Evolutionary conservation across 106 monocot species (phyloP).

Genomic region (Dendrobium officinale): DNA sequence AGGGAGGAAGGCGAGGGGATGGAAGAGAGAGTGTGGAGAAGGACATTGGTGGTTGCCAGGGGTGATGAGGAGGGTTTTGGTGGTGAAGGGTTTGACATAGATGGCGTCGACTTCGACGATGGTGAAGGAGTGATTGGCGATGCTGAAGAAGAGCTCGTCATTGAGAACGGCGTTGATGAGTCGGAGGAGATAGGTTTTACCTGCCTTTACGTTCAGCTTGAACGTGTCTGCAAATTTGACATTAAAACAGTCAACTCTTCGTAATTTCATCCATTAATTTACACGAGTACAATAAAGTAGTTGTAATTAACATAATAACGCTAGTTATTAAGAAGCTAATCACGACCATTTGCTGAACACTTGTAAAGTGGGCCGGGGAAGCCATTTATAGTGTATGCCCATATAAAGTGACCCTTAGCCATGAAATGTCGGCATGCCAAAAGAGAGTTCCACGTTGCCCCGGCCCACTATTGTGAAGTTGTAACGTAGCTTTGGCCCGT

Average conservation of each 20-base stretch:
- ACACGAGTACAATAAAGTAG: no score
- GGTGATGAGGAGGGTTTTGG: conserved; percentile 25
- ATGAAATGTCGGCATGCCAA: conserved; percentile 55
- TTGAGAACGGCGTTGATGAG: conserved; percentile 57
- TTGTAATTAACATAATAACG: no score
- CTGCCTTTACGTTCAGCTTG: conserved; percentile 44
- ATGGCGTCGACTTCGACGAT: conserved; percentile 40
- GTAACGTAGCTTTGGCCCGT: conserved; percentile 44
- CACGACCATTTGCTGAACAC: conserved; percentile 17
- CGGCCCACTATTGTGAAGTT: conserved; percentile 42
- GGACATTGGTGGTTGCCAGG: conserved; percentile 53
- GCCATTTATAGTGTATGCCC: conserved; percentile 42
- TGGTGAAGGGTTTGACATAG: conserved; percentile 44
- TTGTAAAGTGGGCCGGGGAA: conserved; percentile 42
- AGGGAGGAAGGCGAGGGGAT: conserved; percentile 3
- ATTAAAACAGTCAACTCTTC: neutral
- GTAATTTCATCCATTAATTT: no score
- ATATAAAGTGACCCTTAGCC: conserved; percentile 41
- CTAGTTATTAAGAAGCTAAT: neutral
- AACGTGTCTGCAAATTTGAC: conserved; percentile 27
- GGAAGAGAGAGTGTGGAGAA: conserved; percentile 21
- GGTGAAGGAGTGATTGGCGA: conserved; percentile 47
- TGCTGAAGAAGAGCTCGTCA: conserved; percentile 56
- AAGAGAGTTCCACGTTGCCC: conserved; percentile 34
- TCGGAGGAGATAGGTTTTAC: conserved; percentile 41